phyloP scores from a whole-genome alignment of 2,329 filamentous ascomycete species.

The Grosmannia penicillata region DNA sequence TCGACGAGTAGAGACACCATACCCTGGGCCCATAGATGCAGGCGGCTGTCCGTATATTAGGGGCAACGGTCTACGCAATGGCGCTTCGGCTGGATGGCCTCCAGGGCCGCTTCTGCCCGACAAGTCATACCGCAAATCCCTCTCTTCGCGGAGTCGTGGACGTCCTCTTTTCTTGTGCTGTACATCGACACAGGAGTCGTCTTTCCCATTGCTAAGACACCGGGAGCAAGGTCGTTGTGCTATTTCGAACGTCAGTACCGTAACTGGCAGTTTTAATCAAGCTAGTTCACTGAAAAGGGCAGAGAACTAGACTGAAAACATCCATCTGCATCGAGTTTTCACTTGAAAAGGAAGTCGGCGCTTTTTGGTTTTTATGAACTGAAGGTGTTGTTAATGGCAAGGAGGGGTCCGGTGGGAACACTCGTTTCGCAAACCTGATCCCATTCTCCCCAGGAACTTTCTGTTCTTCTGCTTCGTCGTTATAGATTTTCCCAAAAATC shows the following conservation, averaged over 20 bases:
- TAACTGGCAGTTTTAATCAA: neutral
- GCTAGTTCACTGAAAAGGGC: neutral
- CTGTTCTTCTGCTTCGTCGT: no score
- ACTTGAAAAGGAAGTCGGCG: no score
- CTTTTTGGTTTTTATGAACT: no score
- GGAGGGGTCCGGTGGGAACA: no score
- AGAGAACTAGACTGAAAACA: neutral
- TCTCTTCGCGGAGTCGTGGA: constrained; percentile 61
- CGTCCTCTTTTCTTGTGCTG: constrained; percentile 76
- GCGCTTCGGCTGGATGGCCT: constrained; percentile 28
- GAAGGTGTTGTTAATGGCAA: no score
- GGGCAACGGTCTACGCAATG: constrained; percentile 33
- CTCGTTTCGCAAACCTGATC: no score
- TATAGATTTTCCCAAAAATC: no score
- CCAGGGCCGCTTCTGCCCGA: constrained; percentile 26
- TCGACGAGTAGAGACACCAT: constrained; percentile 30
- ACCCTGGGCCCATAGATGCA: constrained; percentile 25
- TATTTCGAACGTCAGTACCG: no score
- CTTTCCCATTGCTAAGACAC: constrained; percentile 63
- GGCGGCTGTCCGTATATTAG: constrained; percentile 28
- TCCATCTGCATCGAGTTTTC: no score
- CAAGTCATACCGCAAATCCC: constrained; percentile 41
- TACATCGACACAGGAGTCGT: constrained; percentile 69
- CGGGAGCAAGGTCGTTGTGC: constrained; percentile 65
- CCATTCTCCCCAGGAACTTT: no score